Evolutionary conservation across 139 green algal species (phyloP).

Genomic region (Haematococcus sp.): DNA sequence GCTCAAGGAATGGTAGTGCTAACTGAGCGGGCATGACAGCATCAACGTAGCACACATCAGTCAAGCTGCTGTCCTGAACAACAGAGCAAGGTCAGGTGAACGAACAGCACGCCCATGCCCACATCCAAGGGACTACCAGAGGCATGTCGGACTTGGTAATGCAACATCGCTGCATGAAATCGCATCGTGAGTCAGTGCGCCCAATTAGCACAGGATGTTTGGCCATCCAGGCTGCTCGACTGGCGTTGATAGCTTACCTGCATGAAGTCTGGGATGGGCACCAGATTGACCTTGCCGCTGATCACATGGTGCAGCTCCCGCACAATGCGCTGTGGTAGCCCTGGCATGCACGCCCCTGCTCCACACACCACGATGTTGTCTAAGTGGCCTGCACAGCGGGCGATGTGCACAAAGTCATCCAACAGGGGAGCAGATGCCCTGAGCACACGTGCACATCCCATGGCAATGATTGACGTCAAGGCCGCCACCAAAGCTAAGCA

Average conservation of each 20-base stretch:
- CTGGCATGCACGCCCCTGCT: background rate
- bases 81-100: background rate
- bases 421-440: background rate
- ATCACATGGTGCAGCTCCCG: background rate
- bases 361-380: background rate
- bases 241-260: too few species aligned
- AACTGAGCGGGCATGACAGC: background rate
- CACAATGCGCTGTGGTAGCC: constrained; percentile 6
- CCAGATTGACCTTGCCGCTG: background rate
- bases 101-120: too few species aligned
- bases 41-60: background rate
- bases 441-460: background rate
- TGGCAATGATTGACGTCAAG: background rate
- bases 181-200: too few species aligned
- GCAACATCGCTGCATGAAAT: too few species aligned
- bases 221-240: too few species aligned
- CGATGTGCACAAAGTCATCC: background rate
- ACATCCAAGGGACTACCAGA: too few species aligned
- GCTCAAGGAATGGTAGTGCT: background rate
- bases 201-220: too few species aligned
- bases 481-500: background rate
- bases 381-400: background rate
- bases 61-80: background rate
- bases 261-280: constrained; percentile 9
- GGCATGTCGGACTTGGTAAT: too few species aligned